Conservation (phyloP, 495 filamentous ascomycete genomes). For the Tuber melanosporum region DNA sequence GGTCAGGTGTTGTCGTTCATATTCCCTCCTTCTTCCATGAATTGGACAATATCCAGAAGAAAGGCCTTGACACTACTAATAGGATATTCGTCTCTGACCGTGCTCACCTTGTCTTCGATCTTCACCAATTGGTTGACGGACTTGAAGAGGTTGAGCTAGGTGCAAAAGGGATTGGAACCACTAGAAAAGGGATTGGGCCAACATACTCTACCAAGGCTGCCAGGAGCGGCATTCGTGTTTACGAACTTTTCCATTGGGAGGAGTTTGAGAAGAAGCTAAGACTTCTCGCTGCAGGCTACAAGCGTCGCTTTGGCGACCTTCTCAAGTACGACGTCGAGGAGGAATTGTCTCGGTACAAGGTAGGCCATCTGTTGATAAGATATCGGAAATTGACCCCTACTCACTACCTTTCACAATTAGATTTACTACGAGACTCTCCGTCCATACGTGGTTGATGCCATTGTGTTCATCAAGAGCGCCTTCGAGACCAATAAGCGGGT, state of each 20-base stretch:
- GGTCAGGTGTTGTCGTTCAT: constrained; percentile 78
- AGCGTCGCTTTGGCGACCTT: constrained; percentile 67
- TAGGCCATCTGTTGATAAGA: constrained; percentile 28
- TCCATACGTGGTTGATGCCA: constrained; percentile 63
- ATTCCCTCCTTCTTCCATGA: constrained; percentile 84
- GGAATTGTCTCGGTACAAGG: constrained; percentile 65
- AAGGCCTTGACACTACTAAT: constrained; percentile 61
- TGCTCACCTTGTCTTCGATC: constrained; percentile 74
- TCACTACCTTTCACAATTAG: constrained; percentile 38
- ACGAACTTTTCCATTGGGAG: constrained; percentile 67
- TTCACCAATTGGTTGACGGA: constrained; percentile 75
- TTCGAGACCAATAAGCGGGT: constrained; percentile 58
- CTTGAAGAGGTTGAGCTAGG: constrained; percentile 73
- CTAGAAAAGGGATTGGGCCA: constrained; percentile 65
- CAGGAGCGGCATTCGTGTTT: constrained; percentile 65
- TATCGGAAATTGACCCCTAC: constrained; percentile 20
- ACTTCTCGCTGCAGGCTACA: constrained; percentile 58
- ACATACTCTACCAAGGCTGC: constrained; percentile 76
- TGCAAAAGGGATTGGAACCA: constrained; percentile 52
- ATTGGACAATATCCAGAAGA: constrained; percentile 59
- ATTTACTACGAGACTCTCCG: constrained; percentile 62
- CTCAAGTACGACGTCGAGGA: constrained; percentile 66
- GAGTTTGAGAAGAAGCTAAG: constrained; percentile 69
- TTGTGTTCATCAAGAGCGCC: constrained; percentile 53
- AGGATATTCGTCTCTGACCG: constrained; percentile 76